Evolutionary conservation across 805 yeast species (phyloP).

Genomic region (Schizosaccharomyces cryophilus): DNA sequence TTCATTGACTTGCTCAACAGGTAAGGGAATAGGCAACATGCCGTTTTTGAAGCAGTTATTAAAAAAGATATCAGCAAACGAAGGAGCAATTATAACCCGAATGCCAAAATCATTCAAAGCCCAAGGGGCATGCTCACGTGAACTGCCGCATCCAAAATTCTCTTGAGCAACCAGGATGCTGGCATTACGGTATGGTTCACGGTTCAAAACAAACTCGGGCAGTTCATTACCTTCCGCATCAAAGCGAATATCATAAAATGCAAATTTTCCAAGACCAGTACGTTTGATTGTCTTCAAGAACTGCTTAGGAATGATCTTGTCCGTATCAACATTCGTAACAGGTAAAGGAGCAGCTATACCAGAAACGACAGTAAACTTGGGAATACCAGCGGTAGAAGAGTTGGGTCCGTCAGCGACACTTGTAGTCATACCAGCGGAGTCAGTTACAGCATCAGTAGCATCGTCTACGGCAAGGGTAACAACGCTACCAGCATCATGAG

Average conservation of each 20-base stretch:
- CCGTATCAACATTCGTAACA: slow-evolving; percentile 90
- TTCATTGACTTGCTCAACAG: slow-evolving; percentile 43
- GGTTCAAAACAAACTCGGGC: slow-evolving; percentile 62
- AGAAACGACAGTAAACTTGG: slow-evolving; percentile 45
- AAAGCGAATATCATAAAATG: slow-evolving; percentile 79
- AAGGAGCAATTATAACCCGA: slow-evolving; percentile 85
- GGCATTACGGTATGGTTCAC: slow-evolving; percentile 55
- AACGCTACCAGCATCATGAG: slow-evolving; percentile 26
- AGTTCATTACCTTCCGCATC: slow-evolving; percentile 26
- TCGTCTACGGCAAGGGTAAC: slow-evolving; percentile 29
- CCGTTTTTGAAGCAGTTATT: slow-evolving; percentile 94
- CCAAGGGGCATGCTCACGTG: slow-evolving; percentile 99
- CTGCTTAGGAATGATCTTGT: slow-evolving; percentile 96
- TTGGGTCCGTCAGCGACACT: slow-evolving; percentile 12
- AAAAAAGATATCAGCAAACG: slow-evolving; percentile 94
- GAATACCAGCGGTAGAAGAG: slow-evolving; percentile 28
- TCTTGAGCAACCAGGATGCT: slow-evolving; percentile 78
- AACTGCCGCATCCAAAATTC: slow-evolving; percentile 96
- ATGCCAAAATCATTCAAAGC: slow-evolving; percentile 95
- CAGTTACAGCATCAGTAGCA: slow-evolving; percentile 7
- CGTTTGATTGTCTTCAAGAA: slow-evolving; percentile 92
- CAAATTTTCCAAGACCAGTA: slow-evolving; percentile 71
- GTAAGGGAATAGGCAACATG: slow-evolving; percentile 73
- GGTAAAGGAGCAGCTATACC: slow-evolving; percentile 88
- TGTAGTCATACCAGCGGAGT: slow-evolving; percentile 9